These are phyloP conservation scores for Boletellus sp. DNA, from an alignment of 1,284 basidiomycete genomes.

Conservation along the genomic window DNA sequence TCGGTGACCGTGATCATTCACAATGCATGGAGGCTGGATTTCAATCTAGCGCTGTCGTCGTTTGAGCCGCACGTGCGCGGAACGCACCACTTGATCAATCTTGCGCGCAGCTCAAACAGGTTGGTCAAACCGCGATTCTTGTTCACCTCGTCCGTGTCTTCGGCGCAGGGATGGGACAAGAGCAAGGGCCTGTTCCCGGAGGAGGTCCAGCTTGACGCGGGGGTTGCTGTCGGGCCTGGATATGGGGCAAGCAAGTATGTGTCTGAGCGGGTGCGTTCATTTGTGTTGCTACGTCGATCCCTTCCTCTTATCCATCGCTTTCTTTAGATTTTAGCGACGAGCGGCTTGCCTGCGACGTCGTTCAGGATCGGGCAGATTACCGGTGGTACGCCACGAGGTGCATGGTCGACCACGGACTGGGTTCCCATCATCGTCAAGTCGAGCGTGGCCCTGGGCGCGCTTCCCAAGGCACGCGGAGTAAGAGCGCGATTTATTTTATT, in stretches of 20 bases:
- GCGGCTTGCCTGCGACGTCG: constrained; percentile 18
- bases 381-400: constrained; percentile 20
- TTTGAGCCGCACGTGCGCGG: constrained; percentile 33
- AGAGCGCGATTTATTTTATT: neutral
- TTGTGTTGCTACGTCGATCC: neutral
- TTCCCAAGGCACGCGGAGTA: constrained; percentile 24
- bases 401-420: constrained; percentile 29
- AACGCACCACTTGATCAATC: constrained; percentile 31
- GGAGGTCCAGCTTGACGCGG: constrained; percentile 15
- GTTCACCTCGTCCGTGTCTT: constrained; percentile 31
- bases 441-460: constrained; percentile 18
- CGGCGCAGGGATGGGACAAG: constrained; percentile 22
- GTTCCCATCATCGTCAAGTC: constrained; percentile 33
- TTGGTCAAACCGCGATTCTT: constrained; percentile 24
- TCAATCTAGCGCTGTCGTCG: constrained; percentile 34
- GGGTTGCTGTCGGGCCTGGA: constrained; percentile 14
- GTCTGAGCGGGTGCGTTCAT: constrained; percentile 23
- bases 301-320: neutral
- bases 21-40: constrained; percentile 36
- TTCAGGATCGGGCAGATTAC: constrained; percentile 30
- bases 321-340: constrained; percentile 20
- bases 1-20: constrained; percentile 30
- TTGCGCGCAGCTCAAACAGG: constrained; percentile 28
- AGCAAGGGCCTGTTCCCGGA: constrained; percentile 19
- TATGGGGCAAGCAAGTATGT: constrained; percentile 27